These are phyloP conservation scores for Ogataea allantospora DNA, from an alignment of 805 yeast species.

Conservation along the genomic window DNA sequence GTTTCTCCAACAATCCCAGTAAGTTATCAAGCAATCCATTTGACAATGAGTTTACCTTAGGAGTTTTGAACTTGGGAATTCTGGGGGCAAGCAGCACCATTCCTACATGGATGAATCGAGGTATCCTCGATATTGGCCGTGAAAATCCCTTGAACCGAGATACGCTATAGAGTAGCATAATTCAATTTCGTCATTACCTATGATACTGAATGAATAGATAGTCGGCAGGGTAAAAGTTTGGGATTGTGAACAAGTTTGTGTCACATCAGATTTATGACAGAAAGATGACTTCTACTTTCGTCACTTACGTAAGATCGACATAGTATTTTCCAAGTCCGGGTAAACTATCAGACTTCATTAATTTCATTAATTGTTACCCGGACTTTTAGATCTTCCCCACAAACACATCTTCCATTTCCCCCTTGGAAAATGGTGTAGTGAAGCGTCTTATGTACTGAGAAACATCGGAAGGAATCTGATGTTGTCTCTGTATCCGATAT, in stretches of 20 bases:
- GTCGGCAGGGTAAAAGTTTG: background rate
- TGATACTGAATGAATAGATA: no score
- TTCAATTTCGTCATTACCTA: background rate
- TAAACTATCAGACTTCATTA: background rate
- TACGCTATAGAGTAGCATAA: background rate
- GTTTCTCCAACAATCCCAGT: conserved; percentile 6
- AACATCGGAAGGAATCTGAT: background rate
- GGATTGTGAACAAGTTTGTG: background rate
- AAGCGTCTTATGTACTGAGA: conserved; percentile 9
- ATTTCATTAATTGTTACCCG: conserved; percentile 1
- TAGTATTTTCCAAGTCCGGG: background rate
- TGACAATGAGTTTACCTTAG: background rate
- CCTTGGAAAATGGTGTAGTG: conserved; percentile 15
- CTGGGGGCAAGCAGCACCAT: no score
- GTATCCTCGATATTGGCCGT: background rate
- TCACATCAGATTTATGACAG: no score
- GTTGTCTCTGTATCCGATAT: background rate
- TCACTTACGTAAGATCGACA: background rate
- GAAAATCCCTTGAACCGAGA: background rate
- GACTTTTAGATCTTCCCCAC: conserved; percentile 1
- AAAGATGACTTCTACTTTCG: background rate
- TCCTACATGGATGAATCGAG: background rate
- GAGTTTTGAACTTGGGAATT: no score
- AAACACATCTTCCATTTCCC: conserved; percentile 17
- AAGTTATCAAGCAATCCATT: background rate